Percentiles rank a stretch among this genome's conserved stretches.
Evolutionary conservation across 345 rosid genomes (phyloP).

Genomic region (Eucalyptus curtisii): DNA sequence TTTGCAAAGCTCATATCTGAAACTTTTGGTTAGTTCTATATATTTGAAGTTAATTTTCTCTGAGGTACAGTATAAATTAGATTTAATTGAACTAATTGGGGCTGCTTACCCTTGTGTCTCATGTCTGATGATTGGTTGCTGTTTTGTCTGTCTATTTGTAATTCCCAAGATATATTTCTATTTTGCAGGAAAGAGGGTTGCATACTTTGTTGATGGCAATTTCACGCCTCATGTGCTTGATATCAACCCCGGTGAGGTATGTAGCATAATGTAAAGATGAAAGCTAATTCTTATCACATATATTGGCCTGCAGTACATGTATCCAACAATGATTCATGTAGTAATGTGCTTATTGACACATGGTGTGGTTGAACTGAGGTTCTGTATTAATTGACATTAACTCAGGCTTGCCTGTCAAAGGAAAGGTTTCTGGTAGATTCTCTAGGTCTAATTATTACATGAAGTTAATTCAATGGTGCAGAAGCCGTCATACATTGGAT

Average conservation of each 20-base stretch:
- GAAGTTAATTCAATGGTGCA: neutral
- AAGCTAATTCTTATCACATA: neutral
- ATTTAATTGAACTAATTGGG: neutral
- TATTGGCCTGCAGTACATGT: neutral
- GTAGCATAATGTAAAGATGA: neutral
- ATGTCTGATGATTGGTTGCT: neutral
- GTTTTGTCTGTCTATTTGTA: neutral
- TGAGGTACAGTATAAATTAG: neutral
- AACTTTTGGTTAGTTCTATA: neutral
- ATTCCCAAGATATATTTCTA: neutral
- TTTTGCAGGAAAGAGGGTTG: constrained; percentile 34
- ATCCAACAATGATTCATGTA: neutral
- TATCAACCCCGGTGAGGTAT: constrained; percentile 89
- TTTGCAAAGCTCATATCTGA: neutral
- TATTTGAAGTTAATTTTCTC: neutral
- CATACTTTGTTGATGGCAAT: constrained; percentile 52
- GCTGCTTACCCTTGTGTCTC: neutral
- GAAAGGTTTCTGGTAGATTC: neutral
- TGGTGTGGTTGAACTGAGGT: neutral
- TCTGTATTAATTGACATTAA: neutral
- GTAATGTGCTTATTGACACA: neutral
- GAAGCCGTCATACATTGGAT: neutral
- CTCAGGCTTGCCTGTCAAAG: neutral
- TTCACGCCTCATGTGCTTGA: constrained; percentile 81
- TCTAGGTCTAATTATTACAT: neutral